These are phyloP conservation scores for Flaveria bidentis DNA, from an alignment of 129 eudicot genomes.

Conservation along the genomic window DNA sequence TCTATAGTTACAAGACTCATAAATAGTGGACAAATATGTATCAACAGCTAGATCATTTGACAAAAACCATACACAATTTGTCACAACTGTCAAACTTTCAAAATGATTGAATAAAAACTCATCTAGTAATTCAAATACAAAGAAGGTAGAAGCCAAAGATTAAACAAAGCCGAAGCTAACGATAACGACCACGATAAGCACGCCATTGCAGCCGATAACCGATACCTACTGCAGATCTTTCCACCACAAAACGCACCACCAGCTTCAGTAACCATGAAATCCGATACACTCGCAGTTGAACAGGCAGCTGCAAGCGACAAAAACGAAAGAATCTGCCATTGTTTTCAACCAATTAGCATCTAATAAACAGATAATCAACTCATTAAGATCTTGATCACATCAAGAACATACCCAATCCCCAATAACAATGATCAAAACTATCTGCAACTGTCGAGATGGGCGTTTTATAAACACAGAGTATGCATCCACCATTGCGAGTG, in stretches of 20 bases:
- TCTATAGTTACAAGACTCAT: no score
- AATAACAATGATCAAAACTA: constrained; percentile 57
- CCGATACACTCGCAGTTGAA: constrained; percentile 83
- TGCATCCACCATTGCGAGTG: constrained; percentile 75
- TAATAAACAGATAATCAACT: not conserved
- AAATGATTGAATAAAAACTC: not conserved
- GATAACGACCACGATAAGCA: constrained; percentile 86
- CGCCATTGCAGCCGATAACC: constrained; percentile 86
- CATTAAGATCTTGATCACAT: not conserved
- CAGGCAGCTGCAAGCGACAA: constrained; percentile 86
- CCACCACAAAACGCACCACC: constrained; percentile 46
- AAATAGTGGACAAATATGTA: no score
- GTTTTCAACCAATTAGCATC: not conserved
- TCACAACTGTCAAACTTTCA: no score
- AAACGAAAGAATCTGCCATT: constrained; percentile 69
- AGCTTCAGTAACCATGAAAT: constrained; percentile 56
- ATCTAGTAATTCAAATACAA: constrained; percentile 32
- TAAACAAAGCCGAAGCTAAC: constrained; percentile 75
- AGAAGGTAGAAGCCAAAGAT: constrained; percentile 82
- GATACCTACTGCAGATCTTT: constrained; percentile 70
- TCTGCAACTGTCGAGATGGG: constrained; percentile 64
- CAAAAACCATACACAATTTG: no score
- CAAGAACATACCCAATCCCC: constrained; percentile 76
- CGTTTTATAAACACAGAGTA: constrained; percentile 69
- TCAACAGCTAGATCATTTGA: no score